Evolutionary conservation across 2,329 filamentous ascomycete genomes (phyloP).

Genomic region (Verticillium nonalfalfae): DNA sequence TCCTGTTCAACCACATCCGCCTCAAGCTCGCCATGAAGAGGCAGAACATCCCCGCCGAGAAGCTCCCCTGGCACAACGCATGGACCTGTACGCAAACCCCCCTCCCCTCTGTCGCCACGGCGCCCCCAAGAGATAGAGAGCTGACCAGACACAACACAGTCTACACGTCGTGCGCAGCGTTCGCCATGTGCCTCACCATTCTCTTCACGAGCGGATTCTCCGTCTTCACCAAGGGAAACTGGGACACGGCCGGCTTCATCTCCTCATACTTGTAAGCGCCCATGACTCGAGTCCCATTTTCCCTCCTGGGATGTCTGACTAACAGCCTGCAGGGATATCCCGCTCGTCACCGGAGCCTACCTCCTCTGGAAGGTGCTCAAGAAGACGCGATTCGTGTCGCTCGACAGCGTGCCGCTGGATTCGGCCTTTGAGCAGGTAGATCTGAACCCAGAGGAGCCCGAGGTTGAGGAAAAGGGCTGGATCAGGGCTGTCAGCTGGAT

Average conservation of each 20-base stretch:
- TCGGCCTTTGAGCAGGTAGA: constrained; percentile 45
- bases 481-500: constrained; percentile 25
- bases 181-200: constrained; percentile 57
- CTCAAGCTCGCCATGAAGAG: constrained; percentile 45
- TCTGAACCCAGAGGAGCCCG: constrained; percentile 20
- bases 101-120: neutral
- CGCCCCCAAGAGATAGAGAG: too few relatives aligned
- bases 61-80: constrained; percentile 56
- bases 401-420: constrained; percentile 44
- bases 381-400: constrained; percentile 47
- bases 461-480: constrained; percentile 18
- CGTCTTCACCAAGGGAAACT: constrained; percentile 54
- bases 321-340: constrained; percentile 42
- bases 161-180: constrained; percentile 53
- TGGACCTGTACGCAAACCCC: constrained; percentile 47
- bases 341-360: constrained; percentile 50
- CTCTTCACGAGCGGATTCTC: constrained; percentile 64
- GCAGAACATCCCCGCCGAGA: constrained; percentile 42
- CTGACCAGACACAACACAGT: constrained; percentile 23
- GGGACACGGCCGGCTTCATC: constrained; percentile 50
- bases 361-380: constrained; percentile 61
- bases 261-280: constrained; percentile 53
- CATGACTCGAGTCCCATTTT: constrained; percentile 5
- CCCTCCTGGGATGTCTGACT: constrained; percentile 3
- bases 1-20: constrained; percentile 54